Evolutionary conservation across 257 asterid genomes (phyloP), one percentile per base, ranked within the genome.

Genomic region (Jacaranda mimosifolia): DNA sequence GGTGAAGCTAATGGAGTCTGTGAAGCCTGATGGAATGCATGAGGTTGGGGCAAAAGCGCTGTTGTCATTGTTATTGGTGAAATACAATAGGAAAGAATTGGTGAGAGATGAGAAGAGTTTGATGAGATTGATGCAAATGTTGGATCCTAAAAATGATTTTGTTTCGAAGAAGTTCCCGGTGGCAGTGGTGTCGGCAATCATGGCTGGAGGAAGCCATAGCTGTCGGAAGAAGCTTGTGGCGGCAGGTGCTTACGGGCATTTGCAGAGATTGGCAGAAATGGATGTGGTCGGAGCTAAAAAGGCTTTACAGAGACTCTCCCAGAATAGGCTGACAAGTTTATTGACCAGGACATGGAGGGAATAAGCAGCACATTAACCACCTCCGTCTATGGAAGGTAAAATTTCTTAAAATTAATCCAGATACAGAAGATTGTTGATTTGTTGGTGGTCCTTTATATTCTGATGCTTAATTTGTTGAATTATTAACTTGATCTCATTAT

Each of bases 181-280:
- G 73, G 91, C 93, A 0, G 94, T 91, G 72, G 92, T 88, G 79
- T 80, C 86, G 1, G 92, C 97, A 2, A 75, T 93, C 26, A 87
- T 91, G 96, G 88, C 91, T 3, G 94, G 99, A 40, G 96, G 98
- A 64, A 95, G 98, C 86, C 92, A 91, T 73, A 87, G 97, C 52
- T 91, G 98, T 73, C 88, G 97, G 86, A 95, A 90, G 81, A 85
- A 80, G 82, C 90, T 95, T 4, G 79, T 95, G 60, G 92, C 86
- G 0, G 96, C 91, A 0, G 98, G 99, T 21, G 97, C 86, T 15
- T 59, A 78, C 38, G 86, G 75, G 35, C 96, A 93, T 85, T 80
- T 95, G 80, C 98, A 90, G 89, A 88, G 87, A 66, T 64, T 95
- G 85, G 77, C 87, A 0, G 97, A 91, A 74, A 56, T 83, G 72